Evolutionary conservation across 306 rosid species (phyloP).

Genomic region (Glycine tomentella): DNA sequence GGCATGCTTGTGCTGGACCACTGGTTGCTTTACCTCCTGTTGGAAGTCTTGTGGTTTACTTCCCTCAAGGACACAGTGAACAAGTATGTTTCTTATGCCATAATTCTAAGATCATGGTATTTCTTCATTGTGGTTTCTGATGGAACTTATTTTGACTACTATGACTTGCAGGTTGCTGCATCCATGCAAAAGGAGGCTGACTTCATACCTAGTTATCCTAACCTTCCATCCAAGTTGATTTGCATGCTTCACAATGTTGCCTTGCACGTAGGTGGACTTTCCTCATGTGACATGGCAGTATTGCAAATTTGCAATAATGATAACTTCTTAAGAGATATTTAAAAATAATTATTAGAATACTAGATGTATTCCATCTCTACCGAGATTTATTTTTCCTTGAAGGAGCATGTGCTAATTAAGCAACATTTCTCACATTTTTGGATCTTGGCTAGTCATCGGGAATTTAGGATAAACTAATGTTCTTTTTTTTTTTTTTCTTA

Average conservation of each 20-base stretch:
- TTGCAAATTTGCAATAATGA: slow-evolving; percentile 22
- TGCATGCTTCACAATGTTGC: slow-evolving; percentile 98
- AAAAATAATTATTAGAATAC: background rate
- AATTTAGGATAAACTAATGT: background rate
- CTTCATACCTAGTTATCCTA: slow-evolving; percentile 91
- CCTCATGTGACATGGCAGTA: slow-evolving; percentile 4
- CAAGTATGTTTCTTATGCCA: slow-evolving; percentile 62
- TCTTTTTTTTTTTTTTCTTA: background rate
- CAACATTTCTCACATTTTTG: slow-evolving; percentile 13
- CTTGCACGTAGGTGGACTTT: slow-evolving; percentile 72
- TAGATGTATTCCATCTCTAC: slow-evolving; percentile 10
- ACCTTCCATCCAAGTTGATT: slow-evolving; percentile 95
- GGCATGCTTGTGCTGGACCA: slow-evolving; percentile 99
- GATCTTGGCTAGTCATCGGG: background rate
- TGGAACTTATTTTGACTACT: slow-evolving; percentile 36
- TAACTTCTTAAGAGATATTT: background rate
- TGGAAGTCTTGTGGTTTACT: slow-evolving; percentile 94
- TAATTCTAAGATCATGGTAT: slow-evolving; percentile 21
- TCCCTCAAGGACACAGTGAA: slow-evolving; percentile 98
- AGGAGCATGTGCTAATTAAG: background rate
- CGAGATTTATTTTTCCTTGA: background rate
- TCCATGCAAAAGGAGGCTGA: slow-evolving; percentile 99
- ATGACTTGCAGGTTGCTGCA: slow-evolving; percentile 83
- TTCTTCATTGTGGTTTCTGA: slow-evolving; percentile 41
- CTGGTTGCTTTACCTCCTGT: slow-evolving; percentile 92